Evolutionary conservation across 2,329 filamentous ascomycete genomes (phyloP).

Genomic region (Colletotrichum falcatum): DNA sequence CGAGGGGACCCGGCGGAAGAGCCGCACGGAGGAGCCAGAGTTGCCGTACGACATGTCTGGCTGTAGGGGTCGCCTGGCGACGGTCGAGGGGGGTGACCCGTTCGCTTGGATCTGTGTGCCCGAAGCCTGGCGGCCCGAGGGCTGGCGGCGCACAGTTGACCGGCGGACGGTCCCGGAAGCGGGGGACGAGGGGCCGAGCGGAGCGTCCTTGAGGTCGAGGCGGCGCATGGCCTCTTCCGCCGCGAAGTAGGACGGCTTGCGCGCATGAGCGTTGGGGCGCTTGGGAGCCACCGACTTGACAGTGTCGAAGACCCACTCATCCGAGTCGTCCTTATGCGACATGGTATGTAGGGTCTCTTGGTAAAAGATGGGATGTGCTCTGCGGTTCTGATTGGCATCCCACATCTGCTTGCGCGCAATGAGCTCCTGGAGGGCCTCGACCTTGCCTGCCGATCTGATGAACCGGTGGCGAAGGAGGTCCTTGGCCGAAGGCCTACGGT

Average conservation of each 20-base stretch:
- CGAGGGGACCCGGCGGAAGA: conserved; percentile 88
- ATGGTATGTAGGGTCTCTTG: conserved; percentile 89
- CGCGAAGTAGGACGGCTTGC: conserved; percentile 68
- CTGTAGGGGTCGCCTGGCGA: conserved; percentile 81
- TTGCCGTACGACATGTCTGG: conserved; percentile 95
- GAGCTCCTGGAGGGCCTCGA: conserved; percentile 88
- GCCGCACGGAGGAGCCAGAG: conserved; percentile 88
- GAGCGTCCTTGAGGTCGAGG: conserved; percentile 71
- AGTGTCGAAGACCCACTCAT: conserved; percentile 97
- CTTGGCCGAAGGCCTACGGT: conserved; percentile 84
- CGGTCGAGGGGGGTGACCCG: conserved; percentile 57
- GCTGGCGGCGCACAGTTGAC: conserved; percentile 65
- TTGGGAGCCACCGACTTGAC: conserved; percentile 79
- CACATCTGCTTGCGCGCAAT: conserved; percentile 85
- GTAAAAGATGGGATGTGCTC: conserved; percentile 84
- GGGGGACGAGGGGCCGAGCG: conserved; percentile 68
- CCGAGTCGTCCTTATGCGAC: conserved; percentile 74
- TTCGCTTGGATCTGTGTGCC: conserved; percentile 51
- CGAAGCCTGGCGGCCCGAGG: conserved; percentile 62
- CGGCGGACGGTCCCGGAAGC: conserved; percentile 68
- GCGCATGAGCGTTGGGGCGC: conserved; percentile 63
- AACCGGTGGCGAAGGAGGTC: conserved; percentile 91
- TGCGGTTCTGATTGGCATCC: conserved; percentile 78
- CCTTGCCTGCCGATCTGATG: conserved; percentile 86
- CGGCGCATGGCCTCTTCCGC: conserved; percentile 72